These are phyloP conservation scores for Handroanthus guayacan DNA, from an alignment of 257 asterid species.

Conservation along the genomic window DNA sequence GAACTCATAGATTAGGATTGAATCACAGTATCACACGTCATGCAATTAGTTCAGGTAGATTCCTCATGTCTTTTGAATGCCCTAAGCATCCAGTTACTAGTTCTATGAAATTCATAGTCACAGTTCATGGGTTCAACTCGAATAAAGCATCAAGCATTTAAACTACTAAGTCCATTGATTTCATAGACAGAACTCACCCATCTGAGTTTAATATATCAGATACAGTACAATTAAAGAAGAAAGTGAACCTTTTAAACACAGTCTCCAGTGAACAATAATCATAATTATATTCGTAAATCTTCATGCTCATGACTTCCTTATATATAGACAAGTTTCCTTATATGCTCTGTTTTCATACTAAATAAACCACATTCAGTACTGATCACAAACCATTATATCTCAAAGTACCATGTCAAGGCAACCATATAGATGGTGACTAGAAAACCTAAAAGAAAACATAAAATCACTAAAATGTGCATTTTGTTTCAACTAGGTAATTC, in stretches of 20 bases:
- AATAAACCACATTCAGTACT: background rate
- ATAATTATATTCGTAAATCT: background rate
- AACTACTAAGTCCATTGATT: background rate
- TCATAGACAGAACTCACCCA: background rate
- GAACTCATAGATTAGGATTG: background rate
- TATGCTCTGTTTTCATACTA: background rate
- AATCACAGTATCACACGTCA: background rate
- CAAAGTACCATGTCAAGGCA: background rate
- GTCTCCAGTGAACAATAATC: background rate
- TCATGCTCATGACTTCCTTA: background rate
- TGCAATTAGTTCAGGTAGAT: background rate
- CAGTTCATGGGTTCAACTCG: background rate
- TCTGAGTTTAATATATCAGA: background rate
- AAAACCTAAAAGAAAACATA: background rate
- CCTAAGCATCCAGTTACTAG: background rate
- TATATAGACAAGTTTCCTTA: background rate
- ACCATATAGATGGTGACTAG: background rate
- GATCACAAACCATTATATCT: constrained; percentile 5
- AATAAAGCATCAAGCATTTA: background rate
- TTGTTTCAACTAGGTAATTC: constrained; percentile 16
- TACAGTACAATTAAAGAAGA: background rate
- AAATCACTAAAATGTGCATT: background rate
- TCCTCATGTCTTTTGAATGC: background rate
- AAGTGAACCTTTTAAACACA: background rate
- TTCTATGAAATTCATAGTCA: background rate